These are phyloP conservation scores for Penicillium sp. DNA, from an alignment of 2,329 filamentous ascomycete species.

Conservation along the genomic window DNA sequence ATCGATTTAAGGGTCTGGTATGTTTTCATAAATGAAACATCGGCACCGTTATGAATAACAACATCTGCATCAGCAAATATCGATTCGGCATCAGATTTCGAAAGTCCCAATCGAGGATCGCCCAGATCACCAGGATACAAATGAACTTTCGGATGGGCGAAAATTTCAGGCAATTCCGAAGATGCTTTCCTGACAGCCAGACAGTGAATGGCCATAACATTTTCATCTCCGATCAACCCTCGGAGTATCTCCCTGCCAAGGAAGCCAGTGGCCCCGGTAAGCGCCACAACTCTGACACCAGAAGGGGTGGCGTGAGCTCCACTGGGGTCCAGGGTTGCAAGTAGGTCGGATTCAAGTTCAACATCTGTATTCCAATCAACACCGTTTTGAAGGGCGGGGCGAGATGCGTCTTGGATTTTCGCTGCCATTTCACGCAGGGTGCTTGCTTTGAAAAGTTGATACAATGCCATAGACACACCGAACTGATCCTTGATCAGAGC, in stretches of 20 bases:
- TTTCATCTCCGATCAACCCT: slow-evolving; percentile 11
- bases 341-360: background rate
- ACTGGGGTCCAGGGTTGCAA: background rate
- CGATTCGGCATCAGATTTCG: slow-evolving; percentile 7
- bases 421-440: slow-evolving; percentile 17
- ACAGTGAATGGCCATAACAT: slow-evolving; percentile 13
- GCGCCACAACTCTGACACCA: slow-evolving; percentile 6
- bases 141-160: slow-evolving; percentile 15
- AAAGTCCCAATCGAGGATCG: slow-evolving; percentile 14
- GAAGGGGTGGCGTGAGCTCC: background rate
- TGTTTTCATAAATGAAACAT: slow-evolving; percentile 30
- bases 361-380: slow-evolving; percentile 19
- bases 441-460: slow-evolving; percentile 20
- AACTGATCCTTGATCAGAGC: slow-evolving; percentile 14
- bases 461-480: slow-evolving; percentile 10
- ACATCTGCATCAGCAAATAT: slow-evolving; percentile 22
- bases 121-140: slow-evolving; percentile 17
- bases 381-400: background rate
- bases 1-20: slow-evolving; percentile 28
- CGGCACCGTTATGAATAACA: slow-evolving; percentile 27
- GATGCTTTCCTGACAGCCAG: slow-evolving; percentile 16
- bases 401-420: slow-evolving; percentile 6
- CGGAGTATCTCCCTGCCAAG: slow-evolving; percentile 21
- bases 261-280: slow-evolving; percentile 22
- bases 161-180: slow-evolving; percentile 6